These are phyloP conservation scores for Fusarium sp. DNA, from an alignment of 2,329 filamentous ascomycete genomes.

Conservation along the genomic window DNA sequence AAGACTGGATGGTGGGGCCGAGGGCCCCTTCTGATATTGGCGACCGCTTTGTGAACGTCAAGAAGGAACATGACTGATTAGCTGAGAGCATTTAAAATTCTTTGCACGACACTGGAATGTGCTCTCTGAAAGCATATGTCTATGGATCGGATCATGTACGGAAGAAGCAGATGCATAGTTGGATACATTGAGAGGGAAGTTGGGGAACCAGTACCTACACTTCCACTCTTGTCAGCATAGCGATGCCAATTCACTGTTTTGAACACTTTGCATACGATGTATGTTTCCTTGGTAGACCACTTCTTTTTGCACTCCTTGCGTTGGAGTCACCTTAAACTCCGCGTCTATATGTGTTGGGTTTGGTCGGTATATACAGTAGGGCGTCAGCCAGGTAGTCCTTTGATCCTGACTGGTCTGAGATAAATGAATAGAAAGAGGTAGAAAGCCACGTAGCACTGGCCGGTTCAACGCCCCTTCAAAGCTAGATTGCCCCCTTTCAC, in stretches of 20 bases:
- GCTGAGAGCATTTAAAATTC: not conserved
- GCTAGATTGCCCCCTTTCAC: constrained; percentile 24
- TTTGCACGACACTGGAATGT: not conserved
- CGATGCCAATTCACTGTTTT: constrained; percentile 23
- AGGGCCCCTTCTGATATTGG: constrained; percentile 68
- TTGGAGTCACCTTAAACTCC: constrained; percentile 28
- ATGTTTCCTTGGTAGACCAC: constrained; percentile 1
- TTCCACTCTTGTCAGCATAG: constrained; percentile 29
- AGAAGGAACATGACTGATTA: constrained; percentile 48
- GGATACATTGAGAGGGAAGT: constrained; percentile 7
- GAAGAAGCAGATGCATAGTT: constrained; percentile 10
- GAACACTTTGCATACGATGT: not conserved
- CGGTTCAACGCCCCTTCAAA: constrained; percentile 47
- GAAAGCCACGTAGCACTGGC: constrained; percentile 33
- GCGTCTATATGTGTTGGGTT: constrained; percentile 33
- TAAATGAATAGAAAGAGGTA: constrained; percentile 4
- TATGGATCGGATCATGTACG: not conserved
- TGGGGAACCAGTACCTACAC: constrained; percentile 40
- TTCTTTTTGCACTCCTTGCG: constrained; percentile 25
- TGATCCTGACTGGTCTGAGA: constrained; percentile 19
- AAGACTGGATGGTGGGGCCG: constrained; percentile 98
- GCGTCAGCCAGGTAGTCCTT: constrained; percentile 14
- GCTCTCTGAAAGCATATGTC: not conserved
- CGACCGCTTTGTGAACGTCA: constrained; percentile 50
- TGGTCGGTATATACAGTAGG: constrained; percentile 38